A percentile compares a stretch with the other conserved stretches of the same genome.
phyloP scores from a whole-genome alignment of 768 basidiomycete species.

The Mycena polygramma region DNA sequence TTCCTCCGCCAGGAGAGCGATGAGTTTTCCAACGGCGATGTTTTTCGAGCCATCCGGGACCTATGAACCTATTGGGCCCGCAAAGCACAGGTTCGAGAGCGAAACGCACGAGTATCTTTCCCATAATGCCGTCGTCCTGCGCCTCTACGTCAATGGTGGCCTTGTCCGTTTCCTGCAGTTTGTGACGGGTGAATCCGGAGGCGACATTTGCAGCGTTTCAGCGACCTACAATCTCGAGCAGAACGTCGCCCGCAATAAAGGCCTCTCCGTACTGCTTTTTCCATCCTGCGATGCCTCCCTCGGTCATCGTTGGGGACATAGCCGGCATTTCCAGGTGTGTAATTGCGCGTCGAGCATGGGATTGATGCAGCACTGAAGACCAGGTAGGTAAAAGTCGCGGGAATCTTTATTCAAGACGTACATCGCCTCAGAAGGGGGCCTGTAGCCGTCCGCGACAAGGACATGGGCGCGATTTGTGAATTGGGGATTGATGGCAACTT shows the following conservation, averaged over 20 bases:
- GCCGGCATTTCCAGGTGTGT: slow-evolving; percentile 92
- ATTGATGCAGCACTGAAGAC: slow-evolving; percentile 66
- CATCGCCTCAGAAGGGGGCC: slow-evolving; percentile 24
- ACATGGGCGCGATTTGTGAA: not conserved
- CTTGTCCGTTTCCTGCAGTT: slow-evolving; percentile 88
- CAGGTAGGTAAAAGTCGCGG: not conserved
- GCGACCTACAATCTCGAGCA: slow-evolving; percentile 86
- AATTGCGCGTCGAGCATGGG: slow-evolving; percentile 67
- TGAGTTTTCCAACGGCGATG: slow-evolving; percentile 88
- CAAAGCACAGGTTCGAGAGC: not conserved
- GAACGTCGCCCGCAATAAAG: slow-evolving; percentile 85
- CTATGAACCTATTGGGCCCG: slow-evolving; percentile 51
- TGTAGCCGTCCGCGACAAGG: slow-evolving; percentile 22
- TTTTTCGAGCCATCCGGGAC: slow-evolving; percentile 84
- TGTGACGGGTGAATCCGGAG: slow-evolving; percentile 10
- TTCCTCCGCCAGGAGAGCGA: slow-evolving; percentile 94
- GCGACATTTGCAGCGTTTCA: slow-evolving; percentile 9
- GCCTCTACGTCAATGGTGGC: slow-evolving; percentile 99
- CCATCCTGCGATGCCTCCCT: slow-evolving; percentile 93
- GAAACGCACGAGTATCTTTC: slow-evolving; percentile 86
- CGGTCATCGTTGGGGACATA: slow-evolving; percentile 98
- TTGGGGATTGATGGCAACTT: not conserved
- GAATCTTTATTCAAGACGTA: not conserved
- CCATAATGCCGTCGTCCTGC: slow-evolving; percentile 95
- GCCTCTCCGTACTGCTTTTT: slow-evolving; percentile 89